A percentile compares a stretch with the other conserved stretches of the same genome.
Evolutionary conservation across 495 filamentous ascomycete genomes (phyloP).

Genomic region (Penicillium coprophilum): DNA sequence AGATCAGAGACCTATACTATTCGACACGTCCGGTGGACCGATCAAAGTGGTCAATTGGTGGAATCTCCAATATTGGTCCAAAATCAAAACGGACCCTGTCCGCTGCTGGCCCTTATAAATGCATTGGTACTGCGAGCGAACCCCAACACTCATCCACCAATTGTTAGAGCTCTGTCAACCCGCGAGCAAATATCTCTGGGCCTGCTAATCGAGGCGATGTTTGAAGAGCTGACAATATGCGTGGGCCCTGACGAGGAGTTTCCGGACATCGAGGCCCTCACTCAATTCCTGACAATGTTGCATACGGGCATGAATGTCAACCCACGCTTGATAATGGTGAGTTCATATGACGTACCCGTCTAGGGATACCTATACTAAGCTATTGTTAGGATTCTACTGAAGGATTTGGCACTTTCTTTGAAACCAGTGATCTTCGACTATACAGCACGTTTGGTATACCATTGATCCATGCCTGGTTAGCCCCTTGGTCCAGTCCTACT

Average conservation of each 20-base stretch:
- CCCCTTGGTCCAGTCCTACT: slow-evolving; percentile 58
- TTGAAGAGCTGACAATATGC: slow-evolving; percentile 85
- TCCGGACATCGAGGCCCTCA: slow-evolving; percentile 84
- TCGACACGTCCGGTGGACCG: slow-evolving; percentile 63
- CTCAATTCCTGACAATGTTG: slow-evolving; percentile 80
- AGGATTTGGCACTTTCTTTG: slow-evolving; percentile 70
- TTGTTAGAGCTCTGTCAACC: slow-evolving; percentile 70
- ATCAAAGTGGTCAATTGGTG: slow-evolving; percentile 42
- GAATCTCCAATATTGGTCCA: slow-evolving; percentile 82
- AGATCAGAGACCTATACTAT: slow-evolving; percentile 69
- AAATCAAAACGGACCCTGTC: slow-evolving; percentile 92
- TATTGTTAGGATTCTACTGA: slow-evolving; percentile 40
- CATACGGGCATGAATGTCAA: slow-evolving; percentile 99
- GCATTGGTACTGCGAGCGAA: slow-evolving; percentile 80
- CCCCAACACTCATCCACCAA: slow-evolving; percentile 58
- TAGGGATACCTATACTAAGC: slow-evolving; percentile 22
- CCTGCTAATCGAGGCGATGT: slow-evolving; percentile 78
- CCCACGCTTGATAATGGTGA: slow-evolving; percentile 68
- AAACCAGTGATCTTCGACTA: slow-evolving; percentile 77
- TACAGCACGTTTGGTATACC: slow-evolving; percentile 87
- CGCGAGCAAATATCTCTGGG: slow-evolving; percentile 88
- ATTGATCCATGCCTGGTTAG: slow-evolving; percentile 92
- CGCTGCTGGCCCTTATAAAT: slow-evolving; percentile 90
- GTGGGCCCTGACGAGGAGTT: slow-evolving; percentile 54
- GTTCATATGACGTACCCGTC: slow-evolving; percentile 11